A percentile compares a stretch with the other conserved stretches of the same genome.
Conservation (phyloP, 2,329 filamentous ascomycete genomes). For the Colletotrichum lentis region DNA sequence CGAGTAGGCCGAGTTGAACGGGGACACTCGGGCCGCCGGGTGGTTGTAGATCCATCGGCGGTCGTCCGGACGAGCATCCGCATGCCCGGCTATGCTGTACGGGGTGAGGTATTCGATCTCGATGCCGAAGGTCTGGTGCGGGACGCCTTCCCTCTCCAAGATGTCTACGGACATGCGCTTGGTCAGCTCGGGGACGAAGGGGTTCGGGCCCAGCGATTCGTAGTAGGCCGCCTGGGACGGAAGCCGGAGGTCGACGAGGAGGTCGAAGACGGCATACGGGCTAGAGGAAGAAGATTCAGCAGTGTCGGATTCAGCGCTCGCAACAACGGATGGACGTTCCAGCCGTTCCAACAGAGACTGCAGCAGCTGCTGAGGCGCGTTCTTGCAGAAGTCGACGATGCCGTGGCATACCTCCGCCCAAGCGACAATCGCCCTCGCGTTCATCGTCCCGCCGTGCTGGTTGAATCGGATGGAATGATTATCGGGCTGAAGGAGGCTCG, state of each 20-base stretch:
- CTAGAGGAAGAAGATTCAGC: not conserved
- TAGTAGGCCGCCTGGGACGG: conserved; percentile 14
- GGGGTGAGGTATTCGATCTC: conserved; percentile 32
- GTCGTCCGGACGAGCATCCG: not conserved
- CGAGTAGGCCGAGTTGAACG: not conserved
- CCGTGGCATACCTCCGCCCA: conserved; percentile 27
- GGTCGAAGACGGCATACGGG: not conserved
- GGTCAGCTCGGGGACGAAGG: conserved; percentile 16
- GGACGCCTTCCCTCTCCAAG: not conserved
- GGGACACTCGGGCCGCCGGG: not conserved
- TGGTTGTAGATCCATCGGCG: conserved; percentile 21
- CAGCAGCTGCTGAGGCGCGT: not conserved
- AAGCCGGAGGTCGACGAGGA: conserved; percentile 13
- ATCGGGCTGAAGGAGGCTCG: not conserved
- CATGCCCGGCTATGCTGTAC: not conserved
- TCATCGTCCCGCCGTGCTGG: conserved; percentile 29
- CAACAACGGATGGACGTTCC: not conserved
- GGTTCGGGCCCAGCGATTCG: not conserved
- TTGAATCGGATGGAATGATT: conserved; percentile 1
- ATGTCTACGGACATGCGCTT: conserved; percentile 7
- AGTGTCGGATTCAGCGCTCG: too few relatives aligned
- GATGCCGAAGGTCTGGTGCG: conserved; percentile 30
- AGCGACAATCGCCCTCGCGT: conserved; percentile 4
- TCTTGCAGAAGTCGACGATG: conserved; percentile 16
- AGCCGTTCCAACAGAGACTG: not conserved